A percentile compares a stretch with the other conserved stretches of the same genome.
These are phyloP conservation scores for Melaleuca alternifolia DNA, from an alignment of 345 rosid genomes.

Conservation along the genomic window DNA sequence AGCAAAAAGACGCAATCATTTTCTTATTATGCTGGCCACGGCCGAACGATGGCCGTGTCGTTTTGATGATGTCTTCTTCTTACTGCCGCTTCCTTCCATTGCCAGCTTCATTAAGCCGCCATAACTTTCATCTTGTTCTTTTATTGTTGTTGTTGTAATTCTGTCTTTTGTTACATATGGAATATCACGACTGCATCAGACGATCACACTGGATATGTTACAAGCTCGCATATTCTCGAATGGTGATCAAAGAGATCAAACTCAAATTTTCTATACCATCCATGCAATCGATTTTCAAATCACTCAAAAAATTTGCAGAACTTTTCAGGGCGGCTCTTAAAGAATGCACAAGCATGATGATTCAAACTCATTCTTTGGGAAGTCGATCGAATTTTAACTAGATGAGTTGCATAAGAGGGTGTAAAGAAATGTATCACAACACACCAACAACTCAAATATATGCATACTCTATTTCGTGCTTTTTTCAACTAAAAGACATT, in stretches of 20 bases:
- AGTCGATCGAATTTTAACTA: background rate
- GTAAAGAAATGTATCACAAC: background rate
- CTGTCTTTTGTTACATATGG: background rate
- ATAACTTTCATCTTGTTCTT: background rate
- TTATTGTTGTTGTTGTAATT: background rate
- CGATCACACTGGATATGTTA: too few relatives aligned
- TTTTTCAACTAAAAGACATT: background rate
- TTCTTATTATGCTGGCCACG: background rate
- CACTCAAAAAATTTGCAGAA: rapidly evolving
- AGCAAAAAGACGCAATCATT: background rate
- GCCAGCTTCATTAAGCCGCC: background rate
- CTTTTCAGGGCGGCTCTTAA: rapidly evolving
- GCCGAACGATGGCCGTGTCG: background rate
- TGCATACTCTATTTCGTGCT: background rate
- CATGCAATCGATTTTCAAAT: background rate
- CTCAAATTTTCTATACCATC: background rate
- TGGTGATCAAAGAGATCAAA: background rate
- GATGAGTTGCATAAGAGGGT: background rate
- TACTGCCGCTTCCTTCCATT: background rate
- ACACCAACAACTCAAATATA: background rate
- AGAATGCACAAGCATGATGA: background rate
- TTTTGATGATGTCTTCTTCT: background rate
- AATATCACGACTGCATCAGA: rapidly evolving
- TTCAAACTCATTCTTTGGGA: rapidly evolving
- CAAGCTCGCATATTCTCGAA: rapidly evolving